Base-by-base conservation (phyloP, 1,284 basidiomycete genomes). In the Termitomyces sp. region DNA sequence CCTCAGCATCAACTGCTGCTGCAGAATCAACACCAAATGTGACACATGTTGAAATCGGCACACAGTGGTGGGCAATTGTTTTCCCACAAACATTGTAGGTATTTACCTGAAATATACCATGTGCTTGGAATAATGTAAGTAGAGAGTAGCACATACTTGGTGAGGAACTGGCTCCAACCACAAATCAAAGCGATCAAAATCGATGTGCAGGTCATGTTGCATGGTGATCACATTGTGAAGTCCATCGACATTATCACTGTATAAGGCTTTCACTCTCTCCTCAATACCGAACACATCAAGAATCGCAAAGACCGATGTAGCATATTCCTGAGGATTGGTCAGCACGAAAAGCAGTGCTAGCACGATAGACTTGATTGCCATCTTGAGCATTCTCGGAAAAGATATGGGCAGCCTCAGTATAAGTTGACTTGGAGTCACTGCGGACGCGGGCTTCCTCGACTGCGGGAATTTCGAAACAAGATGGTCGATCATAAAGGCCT, bases 321-420 rank as follows among this genome's bases (percentile, higher is more conserved):
- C 19, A 28, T 45, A 34, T 13, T 18, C 13, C 13, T 33, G 31
- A 3, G n/a, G n/a, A 14, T 3, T 18, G 34, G 10, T 18, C 21
- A 37, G 21, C 28, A 10, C 9, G 45, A 37, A 5, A 35, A 35
- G 21, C 8, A 13, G 26, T 5, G n/a, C 5, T 16, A 31, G n/a
- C 9, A 14, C 18, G 18, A 3, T 46, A 11, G 21, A 33, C 28
- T 46, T 14, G 28, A n/a, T 46, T 19, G 6, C 19, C 34, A 19
- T 46, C 42, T 31, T 44, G 45, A 2, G 31, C 8, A 16, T 21
- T 49, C 44, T 57, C 54, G 5, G 56, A 46, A 30, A 62, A 53
- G 14, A 62, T 58, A 41, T 61, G 55, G 26, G 51, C 53, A 35
- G 44, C 43, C 35, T 58, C n/a, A n/a, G n/a, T n/a, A n/a, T n/a